phyloP scores from a whole-genome alignment of 148 eudicot species.

The Rhododendron williamsianum region DNA sequence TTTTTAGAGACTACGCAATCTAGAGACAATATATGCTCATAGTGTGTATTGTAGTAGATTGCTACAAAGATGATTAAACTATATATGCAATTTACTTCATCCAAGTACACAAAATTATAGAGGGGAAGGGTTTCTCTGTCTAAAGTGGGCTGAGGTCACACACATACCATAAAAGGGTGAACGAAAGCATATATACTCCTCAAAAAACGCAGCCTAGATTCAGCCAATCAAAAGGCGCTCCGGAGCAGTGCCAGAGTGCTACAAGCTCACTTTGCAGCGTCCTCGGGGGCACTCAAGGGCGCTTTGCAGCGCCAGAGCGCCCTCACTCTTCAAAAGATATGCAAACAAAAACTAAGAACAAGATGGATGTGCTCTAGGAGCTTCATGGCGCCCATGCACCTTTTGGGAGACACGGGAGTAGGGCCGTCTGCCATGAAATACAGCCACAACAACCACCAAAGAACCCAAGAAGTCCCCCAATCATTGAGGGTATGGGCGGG shows the following conservation, averaged over 20 bases:
- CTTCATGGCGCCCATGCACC: not conserved
- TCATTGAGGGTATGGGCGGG: no score
- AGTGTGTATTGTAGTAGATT: not conserved
- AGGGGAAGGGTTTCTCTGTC: not conserved
- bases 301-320: no score
- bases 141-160: not conserved
- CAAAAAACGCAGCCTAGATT: not conserved
- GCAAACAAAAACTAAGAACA: not conserved
- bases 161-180: not conserved
- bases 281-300: not conserved
- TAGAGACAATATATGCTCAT: not conserved
- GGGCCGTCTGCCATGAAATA: not conserved
- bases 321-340: not conserved
- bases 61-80: not conserved
- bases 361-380: not conserved
- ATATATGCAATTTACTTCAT: not conserved
- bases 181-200: not conserved
- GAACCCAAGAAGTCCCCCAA: no score
- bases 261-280: not conserved
- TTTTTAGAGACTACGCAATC: not conserved
- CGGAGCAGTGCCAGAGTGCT: not conserved
- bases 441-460: no score
- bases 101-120: not conserved
- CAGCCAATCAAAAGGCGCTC: not conserved
- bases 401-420: not conserved